Base-by-base conservation (phyloP, 768 basidiomycete genomes). In the Mycena crocata region DNA sequence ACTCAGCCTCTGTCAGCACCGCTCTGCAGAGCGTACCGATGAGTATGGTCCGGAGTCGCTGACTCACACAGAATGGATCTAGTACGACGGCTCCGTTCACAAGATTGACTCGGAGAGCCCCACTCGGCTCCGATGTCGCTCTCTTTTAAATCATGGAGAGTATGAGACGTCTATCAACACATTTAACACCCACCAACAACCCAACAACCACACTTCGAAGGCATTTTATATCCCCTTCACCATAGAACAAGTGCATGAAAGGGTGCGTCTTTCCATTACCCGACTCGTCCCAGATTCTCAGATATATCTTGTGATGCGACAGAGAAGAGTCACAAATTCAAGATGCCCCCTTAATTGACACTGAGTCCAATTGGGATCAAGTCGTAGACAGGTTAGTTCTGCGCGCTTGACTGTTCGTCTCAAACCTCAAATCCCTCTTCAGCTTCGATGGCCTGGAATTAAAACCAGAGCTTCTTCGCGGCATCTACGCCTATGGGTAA, bases 341-440 rank as follows among this genome's bases (percentile, higher is more conserved):
- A 79, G 93, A 95, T 89, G 86, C 92, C 81, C 79, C 85, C 72
- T 89, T 91, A 74, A 84, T 77, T 73, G 94, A 95, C 88, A 97
- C 98, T 83, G 96, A 98, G 90, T 96, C 95, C 88, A 98, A 98
- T 84, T 98, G 96, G 96, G 94, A 97, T 86, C 91, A 96, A 80
- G 84, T 98, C 76, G 91, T 94, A 77, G 96, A 99, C 86, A 98
- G 95, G 96, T 97, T 78, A 82, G 92, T 82, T 5, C 44, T 57
- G 48, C 46, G 59, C 52, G 66, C 69, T 52, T 46, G 32, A 8
- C 50, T 57, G 1, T 21, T 32, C 1, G 48, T 14, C 50, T 35
- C n/a, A 0, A 34, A 26, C 57, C 73, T 77, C 71, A 73, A n/a
- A 56, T 63, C 45, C 28, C 30, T 60, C 51, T 24, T 66, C 70